Percentiles rank a stretch among this genome's conserved stretches.
Conservation (phyloP, 148 eudicot genomes). For the Polygonum maritimum region DNA sequence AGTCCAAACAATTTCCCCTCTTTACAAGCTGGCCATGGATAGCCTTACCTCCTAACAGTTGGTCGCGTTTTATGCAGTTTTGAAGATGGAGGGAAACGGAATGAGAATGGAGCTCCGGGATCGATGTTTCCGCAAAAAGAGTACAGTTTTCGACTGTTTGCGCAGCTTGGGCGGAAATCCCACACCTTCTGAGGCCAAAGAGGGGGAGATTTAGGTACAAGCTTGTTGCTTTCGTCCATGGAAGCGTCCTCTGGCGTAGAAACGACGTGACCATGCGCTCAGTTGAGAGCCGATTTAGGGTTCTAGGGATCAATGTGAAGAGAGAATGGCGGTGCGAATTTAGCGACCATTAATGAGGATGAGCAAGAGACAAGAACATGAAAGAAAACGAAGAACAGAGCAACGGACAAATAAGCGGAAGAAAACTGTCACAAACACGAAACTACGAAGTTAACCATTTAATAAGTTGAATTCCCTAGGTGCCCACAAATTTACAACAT, state of each 20-base stretch:
- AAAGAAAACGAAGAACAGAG: no score
- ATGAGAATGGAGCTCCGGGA: conserved; percentile 28
- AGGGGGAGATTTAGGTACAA: background rate
- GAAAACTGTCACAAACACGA: no score
- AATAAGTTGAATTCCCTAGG: no score
- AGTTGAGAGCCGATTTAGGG: background rate
- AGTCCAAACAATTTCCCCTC: conserved; percentile 53
- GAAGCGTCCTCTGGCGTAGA: conserved; percentile 13
- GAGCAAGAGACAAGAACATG: no score
- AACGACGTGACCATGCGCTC: background rate
- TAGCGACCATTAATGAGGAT: background rate
- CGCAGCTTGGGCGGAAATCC: conserved; percentile 15
- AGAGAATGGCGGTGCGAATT: background rate
- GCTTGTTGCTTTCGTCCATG: conserved; percentile 12
- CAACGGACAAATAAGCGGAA: no score
- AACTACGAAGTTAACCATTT: no score
- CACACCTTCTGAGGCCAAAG: background rate
- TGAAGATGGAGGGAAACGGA: conserved; percentile 42
- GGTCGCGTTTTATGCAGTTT: conserved; percentile 25
- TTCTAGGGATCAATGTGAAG: background rate
- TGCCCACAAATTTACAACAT: no score
- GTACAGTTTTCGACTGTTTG: background rate
- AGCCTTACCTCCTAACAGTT: conserved; percentile 28
- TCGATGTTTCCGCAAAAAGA: background rate
- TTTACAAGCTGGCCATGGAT: conserved; percentile 53